Conservation (phyloP, 495 filamentous ascomycete species). For the Delitschia confertaspora region DNA sequence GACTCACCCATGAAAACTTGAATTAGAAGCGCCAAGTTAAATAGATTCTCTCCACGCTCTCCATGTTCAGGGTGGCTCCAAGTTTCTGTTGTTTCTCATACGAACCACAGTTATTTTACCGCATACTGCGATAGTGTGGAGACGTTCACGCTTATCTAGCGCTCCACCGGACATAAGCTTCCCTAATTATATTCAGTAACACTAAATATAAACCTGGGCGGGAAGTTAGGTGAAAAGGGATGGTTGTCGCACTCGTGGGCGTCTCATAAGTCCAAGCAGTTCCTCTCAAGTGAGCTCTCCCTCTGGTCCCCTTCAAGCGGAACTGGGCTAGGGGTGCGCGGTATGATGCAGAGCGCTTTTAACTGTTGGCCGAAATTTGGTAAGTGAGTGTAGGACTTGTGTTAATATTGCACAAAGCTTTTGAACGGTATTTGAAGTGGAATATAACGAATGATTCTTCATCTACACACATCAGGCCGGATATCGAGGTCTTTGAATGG, state of each 20-base stretch:
- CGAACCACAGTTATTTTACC: constrained; percentile 6
- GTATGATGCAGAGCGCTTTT: constrained; percentile 8
- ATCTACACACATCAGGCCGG: too few species aligned
- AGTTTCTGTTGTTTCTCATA: constrained; percentile 9
- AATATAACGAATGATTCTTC: too few species aligned
- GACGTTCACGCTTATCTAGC: constrained; percentile 13
- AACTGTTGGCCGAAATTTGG: too few species aligned
- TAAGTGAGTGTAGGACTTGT: too few species aligned
- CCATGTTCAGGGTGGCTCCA: neutral
- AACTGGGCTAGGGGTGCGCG: constrained; percentile 4
- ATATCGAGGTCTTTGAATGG: too few species aligned
- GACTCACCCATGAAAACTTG: too few species aligned
- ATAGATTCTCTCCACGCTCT: constrained; percentile 6
- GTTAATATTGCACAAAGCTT: too few species aligned
- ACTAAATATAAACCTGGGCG: neutral
- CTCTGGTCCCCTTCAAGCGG: neutral
- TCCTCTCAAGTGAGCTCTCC: constrained; percentile 12
- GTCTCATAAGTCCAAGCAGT: constrained; percentile 8
- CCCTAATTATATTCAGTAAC: neutral
- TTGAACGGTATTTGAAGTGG: too few species aligned
- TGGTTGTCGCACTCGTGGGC: constrained; percentile 10
- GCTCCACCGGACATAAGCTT: constrained; percentile 1
- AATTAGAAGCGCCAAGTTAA: constrained; percentile 6
- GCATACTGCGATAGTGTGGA: neutral
- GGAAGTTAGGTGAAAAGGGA: neutral